A percentile compares a stretch with the other conserved stretches of the same genome.
Conservation (phyloP, 768 basidiomycete genomes). For the Podaxis sp. region DNA sequence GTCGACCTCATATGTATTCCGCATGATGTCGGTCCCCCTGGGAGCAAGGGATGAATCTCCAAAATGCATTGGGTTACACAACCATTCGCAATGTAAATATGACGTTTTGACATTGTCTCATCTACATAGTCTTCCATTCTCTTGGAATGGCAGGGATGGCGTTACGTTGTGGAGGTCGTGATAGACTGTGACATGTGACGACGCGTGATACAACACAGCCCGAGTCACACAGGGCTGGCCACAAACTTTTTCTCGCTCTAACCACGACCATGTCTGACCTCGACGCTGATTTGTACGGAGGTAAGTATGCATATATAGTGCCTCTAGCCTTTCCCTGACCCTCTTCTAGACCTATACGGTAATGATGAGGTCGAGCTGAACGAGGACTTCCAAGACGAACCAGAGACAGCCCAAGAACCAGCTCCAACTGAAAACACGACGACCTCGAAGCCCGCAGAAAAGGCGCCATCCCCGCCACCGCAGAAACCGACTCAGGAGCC, state of each 20-base stretch:
- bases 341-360: conserved; percentile 66
- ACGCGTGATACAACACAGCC: conserved; percentile 11
- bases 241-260: conserved; percentile 25
- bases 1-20: neutral
- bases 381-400: conserved; percentile 36
- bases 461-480: conserved; percentile 14
- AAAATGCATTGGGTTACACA: neutral
- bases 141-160: neutral
- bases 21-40: neutral
- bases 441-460: conserved; percentile 12
- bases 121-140: conserved; percentile 6
- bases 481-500: conserved; percentile 24
- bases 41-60: no score
- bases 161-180: neutral
- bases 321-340: neutral
- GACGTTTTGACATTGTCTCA: neutral
- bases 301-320: conserved; percentile 40
- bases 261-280: conserved; percentile 68
- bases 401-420: conserved; percentile 19
- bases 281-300: conserved; percentile 89
- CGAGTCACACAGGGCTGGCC: conserved; percentile 1
- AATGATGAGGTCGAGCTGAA: conserved; percentile 65
- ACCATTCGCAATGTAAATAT: neutral
- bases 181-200: conserved; percentile 21
- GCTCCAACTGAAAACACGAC: conserved; percentile 15